phyloP scores from a whole-genome alignment of 345 rosid genomes.

The Citrus maxima region DNA sequence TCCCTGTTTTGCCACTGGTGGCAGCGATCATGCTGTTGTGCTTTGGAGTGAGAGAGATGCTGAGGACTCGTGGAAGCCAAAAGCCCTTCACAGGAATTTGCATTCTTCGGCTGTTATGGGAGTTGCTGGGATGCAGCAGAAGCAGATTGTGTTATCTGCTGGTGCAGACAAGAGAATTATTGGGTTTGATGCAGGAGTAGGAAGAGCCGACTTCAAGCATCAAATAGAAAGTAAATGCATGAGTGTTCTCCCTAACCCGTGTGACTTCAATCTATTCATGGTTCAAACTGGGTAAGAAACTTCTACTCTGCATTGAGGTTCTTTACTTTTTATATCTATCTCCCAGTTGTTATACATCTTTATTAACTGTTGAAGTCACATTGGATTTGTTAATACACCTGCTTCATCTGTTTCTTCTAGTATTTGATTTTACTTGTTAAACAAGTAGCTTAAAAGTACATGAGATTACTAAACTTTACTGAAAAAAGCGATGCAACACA shows the following conservation, averaged over 20 bases:
- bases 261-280: conserved; percentile 93
- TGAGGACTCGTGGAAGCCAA: conserved; percentile 73
- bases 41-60: conserved; percentile 71
- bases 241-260: conserved; percentile 89
- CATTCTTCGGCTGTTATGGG: conserved; percentile 99
- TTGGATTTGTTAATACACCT: conserved; percentile 1
- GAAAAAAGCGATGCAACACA: neutral
- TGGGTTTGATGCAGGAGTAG: conserved; percentile 69
- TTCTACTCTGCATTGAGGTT: conserved; percentile 3
- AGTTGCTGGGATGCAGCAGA: conserved; percentile 81
- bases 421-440: neutral
- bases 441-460: neutral
- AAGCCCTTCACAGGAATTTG: conserved; percentile 59
- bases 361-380: neutral
- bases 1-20: conserved; percentile 73
- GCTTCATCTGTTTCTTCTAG: neutral
- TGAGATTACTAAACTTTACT: neutral
- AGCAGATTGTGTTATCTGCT: conserved; percentile 69
- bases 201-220: conserved; percentile 73
- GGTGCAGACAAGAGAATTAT: conserved; percentile 84
- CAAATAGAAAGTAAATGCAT: conserved; percentile 90
- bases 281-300: conserved; percentile 85
- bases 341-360: neutral
- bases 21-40: conserved; percentile 85
- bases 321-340: neutral